These are phyloP conservation scores for Crithidia expoeki DNA, from an alignment of 208 protist species.

Conservation along the genomic window DNA sequence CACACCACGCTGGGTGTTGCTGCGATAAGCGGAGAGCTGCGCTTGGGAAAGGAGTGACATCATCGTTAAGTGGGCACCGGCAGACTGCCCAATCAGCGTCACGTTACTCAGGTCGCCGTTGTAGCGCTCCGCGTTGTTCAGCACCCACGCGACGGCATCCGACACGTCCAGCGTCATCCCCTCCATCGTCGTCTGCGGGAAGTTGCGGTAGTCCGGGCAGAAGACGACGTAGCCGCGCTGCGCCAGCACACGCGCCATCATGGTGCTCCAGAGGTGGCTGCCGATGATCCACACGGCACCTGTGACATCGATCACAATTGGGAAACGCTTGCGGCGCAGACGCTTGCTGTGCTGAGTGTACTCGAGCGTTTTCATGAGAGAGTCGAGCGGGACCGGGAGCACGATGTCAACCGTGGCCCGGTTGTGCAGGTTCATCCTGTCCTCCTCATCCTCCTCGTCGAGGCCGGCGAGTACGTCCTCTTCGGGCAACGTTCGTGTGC, in stretches of 20 bases:
- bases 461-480: slow-evolving; percentile 12
- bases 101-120: slow-evolving; percentile 83
- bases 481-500: slow-evolving; percentile 10
- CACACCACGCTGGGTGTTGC: slow-evolving; percentile 35
- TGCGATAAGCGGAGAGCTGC: slow-evolving; percentile 63
- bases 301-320: slow-evolving; percentile 72
- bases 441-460: slow-evolving; percentile 57
- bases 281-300: slow-evolving; percentile 91
- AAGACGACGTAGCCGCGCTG: slow-evolving; percentile 87
- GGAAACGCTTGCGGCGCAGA: slow-evolving; percentile 73
- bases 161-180: slow-evolving; percentile 90
- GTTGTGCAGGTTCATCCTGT: slow-evolving; percentile 70
- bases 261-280: slow-evolving; percentile 75
- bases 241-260: slow-evolving; percentile 80
- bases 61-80: slow-evolving; percentile 86
- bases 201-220: slow-evolving; percentile 93
- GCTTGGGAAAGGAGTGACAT: slow-evolving; percentile 89
- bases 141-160: slow-evolving; percentile 86
- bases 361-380: slow-evolving; percentile 63
- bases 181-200: slow-evolving; percentile 89
- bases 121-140: slow-evolving; percentile 86
- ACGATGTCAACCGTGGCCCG: slow-evolving; percentile 68
- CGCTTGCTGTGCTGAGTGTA: slow-evolving; percentile 38
- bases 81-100: slow-evolving; percentile 81
- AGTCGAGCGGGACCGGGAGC: slow-evolving; percentile 52